Conservation (phyloP, 2,329 filamentous ascomycete genomes). For the Scedosporium aurantiacum region DNA sequence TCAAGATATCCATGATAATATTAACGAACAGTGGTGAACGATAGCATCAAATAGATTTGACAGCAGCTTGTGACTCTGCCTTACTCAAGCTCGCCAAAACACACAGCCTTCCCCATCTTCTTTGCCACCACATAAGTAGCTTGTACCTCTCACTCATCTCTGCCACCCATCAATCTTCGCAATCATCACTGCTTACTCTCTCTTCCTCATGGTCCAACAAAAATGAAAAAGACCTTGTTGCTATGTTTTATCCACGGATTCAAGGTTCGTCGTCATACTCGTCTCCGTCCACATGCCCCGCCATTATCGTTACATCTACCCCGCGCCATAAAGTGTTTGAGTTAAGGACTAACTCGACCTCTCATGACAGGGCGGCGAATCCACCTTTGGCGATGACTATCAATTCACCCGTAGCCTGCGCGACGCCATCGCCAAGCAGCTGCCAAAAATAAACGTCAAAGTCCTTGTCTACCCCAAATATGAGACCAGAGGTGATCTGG, state of each 20-base stretch:
- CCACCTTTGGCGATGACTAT: constrained; percentile 58
- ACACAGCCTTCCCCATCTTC: neutral
- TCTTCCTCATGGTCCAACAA: neutral
- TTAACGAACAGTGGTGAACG: too few species aligned
- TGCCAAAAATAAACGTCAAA: constrained; percentile 59
- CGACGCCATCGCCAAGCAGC: constrained; percentile 48
- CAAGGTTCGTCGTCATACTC: constrained; percentile 42
- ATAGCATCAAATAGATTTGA: too few species aligned
- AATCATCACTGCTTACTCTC: neutral
- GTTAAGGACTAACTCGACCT: neutral
- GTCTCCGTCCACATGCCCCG: neutral
- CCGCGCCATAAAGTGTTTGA: neutral
- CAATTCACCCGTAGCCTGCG: constrained; percentile 64
- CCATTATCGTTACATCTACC: neutral
- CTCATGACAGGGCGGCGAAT: constrained; percentile 52
- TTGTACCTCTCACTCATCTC: neutral
- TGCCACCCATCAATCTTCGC: neutral
- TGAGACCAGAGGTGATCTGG: constrained; percentile 69
- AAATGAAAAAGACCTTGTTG: constrained; percentile 67
- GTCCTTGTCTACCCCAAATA: constrained; percentile 68
- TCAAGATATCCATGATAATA: too few species aligned
- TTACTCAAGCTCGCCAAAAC: neutral
- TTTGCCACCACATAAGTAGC: neutral
- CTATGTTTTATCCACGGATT: constrained; percentile 84
- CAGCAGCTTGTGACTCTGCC: neutral